Evolutionary conservation across 2,329 filamentous ascomycete species (phyloP).

Genomic region (Triangularia verruculosa): DNA sequence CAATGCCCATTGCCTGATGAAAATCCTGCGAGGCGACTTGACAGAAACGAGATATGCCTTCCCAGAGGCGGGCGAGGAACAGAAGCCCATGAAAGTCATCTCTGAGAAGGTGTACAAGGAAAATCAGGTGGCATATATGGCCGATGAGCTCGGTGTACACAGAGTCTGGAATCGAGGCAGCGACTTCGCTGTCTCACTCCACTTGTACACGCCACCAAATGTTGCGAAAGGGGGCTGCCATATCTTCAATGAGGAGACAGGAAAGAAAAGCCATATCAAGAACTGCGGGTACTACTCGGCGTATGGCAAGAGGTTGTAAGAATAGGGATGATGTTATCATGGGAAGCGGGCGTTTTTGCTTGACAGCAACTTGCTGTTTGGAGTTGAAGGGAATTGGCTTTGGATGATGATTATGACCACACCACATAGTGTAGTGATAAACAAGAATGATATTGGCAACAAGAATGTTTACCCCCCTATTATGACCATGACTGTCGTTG

Average conservation of each 20-base stretch:
- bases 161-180: slow-evolving; percentile 72
- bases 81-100: slow-evolving; percentile 58
- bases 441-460: not conserved
- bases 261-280: slow-evolving; percentile 67
- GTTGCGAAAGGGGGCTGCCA: slow-evolving; percentile 79
- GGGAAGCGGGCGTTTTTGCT: not conserved
- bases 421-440: not conserved
- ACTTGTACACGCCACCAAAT: slow-evolving; percentile 87
- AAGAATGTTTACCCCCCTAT: slow-evolving; percentile 1
- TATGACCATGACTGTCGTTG: not conserved
- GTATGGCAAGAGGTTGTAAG: slow-evolving; percentile 50
- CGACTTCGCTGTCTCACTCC: slow-evolving; percentile 79
- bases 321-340: slow-evolving; percentile 18
- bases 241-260: slow-evolving; percentile 75
- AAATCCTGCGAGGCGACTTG: slow-evolving; percentile 73
- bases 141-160: slow-evolving; percentile 83
- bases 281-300: slow-evolving; percentile 71
- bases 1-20: slow-evolving; percentile 92
- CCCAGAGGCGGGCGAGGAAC: slow-evolving; percentile 45
- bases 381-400: not conserved
- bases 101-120: slow-evolving; percentile 65
- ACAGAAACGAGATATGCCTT: slow-evolving; percentile 80
- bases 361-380: not conserved
- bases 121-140: slow-evolving; percentile 85
- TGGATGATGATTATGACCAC: slow-evolving; percentile 1